Evolutionary conservation across 257 asterid genomes (phyloP), one percentile per base, ranked within the genome.

Genomic region (Solanum rostratum): DNA sequence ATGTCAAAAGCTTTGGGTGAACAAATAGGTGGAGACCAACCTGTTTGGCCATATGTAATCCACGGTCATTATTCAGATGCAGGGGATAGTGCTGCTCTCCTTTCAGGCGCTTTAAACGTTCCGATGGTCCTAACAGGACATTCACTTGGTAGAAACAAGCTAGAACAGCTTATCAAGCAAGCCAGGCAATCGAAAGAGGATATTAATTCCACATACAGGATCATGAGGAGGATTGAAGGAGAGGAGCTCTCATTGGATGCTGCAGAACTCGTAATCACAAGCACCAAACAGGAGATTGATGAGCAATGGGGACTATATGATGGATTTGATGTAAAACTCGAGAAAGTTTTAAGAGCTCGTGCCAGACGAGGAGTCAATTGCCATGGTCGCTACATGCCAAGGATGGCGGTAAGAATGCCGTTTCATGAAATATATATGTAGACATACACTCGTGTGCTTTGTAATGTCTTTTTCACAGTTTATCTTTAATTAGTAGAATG

Each of bases 21-120:
- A 82, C 96, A 94, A 87, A 90, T 94, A 9, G 95, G 95, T 33
- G 88, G 85, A 19, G 96, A 94, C 9, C 92, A 92, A 57, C 96
- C 98, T 1, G 92, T 94, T 22, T 93, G 98, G 97, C 98, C 97
- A 1, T 92, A 92, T 65, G 97, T 94, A 30, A 91, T 94, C 74
- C 98, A 94, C 7, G 98, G 95, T 20, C 98, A 94, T 87, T 94
- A 94, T 85, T 97, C 98, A 2, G 98, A 94, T 89, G 98, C 96
- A 22, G 97, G 98, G 87, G 98, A 94, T 84, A 91, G 94, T 74
- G 97, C 97, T 20, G 97, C 98, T 83, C 97, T 92, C 30, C 94
- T 94, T 78, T 93, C 97, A 3, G 98, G 97, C 27, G 95, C 97
- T 41, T 87, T 94, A 49, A 94, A 94, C 84, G 97, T 94, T 73